Evolutionary conservation across 2,329 filamentous ascomycete species (phyloP).

Genomic region (Elsinoe perseae): DNA sequence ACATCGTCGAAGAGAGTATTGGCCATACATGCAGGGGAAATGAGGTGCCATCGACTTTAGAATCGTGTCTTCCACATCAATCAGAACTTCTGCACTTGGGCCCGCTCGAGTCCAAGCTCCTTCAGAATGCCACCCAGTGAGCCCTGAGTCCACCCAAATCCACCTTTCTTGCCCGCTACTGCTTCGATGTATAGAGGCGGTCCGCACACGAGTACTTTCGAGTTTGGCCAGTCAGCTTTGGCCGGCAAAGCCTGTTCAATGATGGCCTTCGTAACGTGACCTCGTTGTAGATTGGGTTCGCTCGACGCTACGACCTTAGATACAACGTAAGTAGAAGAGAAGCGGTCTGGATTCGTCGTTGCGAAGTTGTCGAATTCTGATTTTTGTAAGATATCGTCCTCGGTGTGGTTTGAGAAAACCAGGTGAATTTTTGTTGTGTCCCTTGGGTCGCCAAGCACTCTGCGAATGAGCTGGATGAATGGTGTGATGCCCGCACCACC

Average conservation of each 20-base stretch:
- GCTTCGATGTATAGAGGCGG: constrained; percentile 59
- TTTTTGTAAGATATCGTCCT: constrained; percentile 53
- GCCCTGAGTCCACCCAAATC: constrained; percentile 29
- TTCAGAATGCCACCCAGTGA: constrained; percentile 44
- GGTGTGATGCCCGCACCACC: constrained; percentile 68
- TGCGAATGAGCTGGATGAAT: constrained; percentile 56
- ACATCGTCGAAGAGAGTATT: background rate
- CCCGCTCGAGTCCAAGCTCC: constrained; percentile 51
- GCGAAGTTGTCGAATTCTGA: constrained; percentile 49
- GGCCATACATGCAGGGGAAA: background rate
- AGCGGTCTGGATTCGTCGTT: constrained; percentile 45
- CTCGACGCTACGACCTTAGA: constrained; percentile 35
- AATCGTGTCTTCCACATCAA: background rate
- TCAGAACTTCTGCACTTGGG: constrained; percentile 54
- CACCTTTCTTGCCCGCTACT: constrained; percentile 41
- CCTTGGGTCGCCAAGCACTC: constrained; percentile 52
- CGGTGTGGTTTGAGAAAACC: constrained; percentile 58
- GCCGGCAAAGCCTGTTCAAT: constrained; percentile 43
- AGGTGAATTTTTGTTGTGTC: constrained; percentile 58
- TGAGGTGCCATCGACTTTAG: no score
- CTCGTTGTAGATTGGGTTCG: constrained; percentile 41
- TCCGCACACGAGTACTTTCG: constrained; percentile 61
- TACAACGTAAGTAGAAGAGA: constrained; percentile 53
- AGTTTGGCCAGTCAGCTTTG: constrained; percentile 30
- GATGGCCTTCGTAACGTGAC: constrained; percentile 51